Percentiles rank a stretch among this genome's conserved stretches.
Conservation (phyloP, 2,329 filamentous ascomycete species). For the Hawksworthiomyces lignivorus region DNA sequence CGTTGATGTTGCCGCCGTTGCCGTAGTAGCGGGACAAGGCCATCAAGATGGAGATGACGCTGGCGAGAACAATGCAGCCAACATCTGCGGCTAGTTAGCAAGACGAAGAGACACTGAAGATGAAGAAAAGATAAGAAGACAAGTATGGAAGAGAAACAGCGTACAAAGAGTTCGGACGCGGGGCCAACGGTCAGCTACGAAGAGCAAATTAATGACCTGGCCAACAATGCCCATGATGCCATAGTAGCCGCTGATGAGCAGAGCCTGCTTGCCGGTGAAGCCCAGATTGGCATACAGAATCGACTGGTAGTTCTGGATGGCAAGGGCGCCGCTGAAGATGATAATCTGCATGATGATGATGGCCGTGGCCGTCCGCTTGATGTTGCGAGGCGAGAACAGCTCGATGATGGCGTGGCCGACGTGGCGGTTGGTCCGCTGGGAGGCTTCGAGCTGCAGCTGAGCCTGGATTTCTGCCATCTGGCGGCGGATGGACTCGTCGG, state of each 20-base stretch:
- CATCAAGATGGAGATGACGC: constrained; percentile 15
- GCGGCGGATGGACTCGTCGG: constrained; percentile 17
- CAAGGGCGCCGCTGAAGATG: constrained; percentile 22
- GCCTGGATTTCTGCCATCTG: constrained; percentile 18
- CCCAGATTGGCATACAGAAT: constrained; percentile 35
- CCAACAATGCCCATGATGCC: constrained; percentile 25
- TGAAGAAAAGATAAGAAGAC: too few species aligned
- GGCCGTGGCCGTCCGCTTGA: constrained; percentile 20
- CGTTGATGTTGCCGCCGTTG: constrained; percentile 14
- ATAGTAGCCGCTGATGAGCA: constrained; percentile 40
- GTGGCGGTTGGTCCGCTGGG: constrained; percentile 12
- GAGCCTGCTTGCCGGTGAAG: constrained; percentile 37
- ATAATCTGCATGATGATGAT: constrained; percentile 24
- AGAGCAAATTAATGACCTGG: constrained; percentile 22
- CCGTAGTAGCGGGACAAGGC: constrained; percentile 19
- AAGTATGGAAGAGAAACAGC: too few species aligned
- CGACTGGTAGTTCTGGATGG: constrained; percentile 27
- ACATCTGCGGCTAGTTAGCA: background rate
- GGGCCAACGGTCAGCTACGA: constrained; percentile 23
- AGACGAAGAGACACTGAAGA: background rate
- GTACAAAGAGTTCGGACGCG: constrained; percentile 11
- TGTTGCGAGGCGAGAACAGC: constrained; percentile 23
- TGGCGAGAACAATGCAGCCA: constrained; percentile 4
- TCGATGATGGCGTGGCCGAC: constrained; percentile 9
- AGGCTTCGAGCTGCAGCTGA: constrained; percentile 18